Evolutionary conservation across 345 rosid species (phyloP), one percentile per base, ranked within the genome.

Genomic region (Eucalyptus regnans): DNA sequence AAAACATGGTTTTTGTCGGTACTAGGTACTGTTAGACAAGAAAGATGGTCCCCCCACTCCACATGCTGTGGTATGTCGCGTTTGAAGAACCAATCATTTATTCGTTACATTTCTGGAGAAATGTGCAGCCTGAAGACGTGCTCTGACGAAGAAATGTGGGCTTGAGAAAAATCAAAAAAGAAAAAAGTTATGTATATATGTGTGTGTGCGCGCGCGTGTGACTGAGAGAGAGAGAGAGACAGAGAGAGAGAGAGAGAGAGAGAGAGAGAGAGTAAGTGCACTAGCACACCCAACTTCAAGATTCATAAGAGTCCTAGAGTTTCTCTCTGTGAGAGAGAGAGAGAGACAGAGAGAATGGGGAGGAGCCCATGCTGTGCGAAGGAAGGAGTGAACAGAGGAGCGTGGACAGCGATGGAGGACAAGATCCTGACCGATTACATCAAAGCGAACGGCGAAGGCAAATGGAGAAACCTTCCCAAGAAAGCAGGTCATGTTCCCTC

Each of bases 341-440:
- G 71, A 64, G 37, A n/a, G 23, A 81, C 8, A 87, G 43, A 81
- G 18, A 46, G 43, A 86, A 92, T 92, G 94, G 91, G 90, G 20
- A 87, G 91, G 79, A 91, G 76, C 23, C 89, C 90, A 5, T 90
- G 90, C 62, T 90, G 93, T n/a, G 51, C 93, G 5, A 91, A 89
- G 48, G 91, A 86, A 51, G 91, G 90, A 49, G 81, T 91, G 86
- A 90, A 88, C 52, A 90, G 85, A 88, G 91, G 92, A 88, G 86
- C 91, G 29, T 93, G 94, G 94, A 90, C 91, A 6, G 88, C 91
- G 60, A 41, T 8, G 18, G 94, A 91, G 86, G 94, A 91, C 89
- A 50, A 91, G 87, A 87, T 89, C 27, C 94, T 91, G 37, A 37
- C 51, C 7, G 92, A 86, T 22, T 89, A 90, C 90, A 87, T 93